A percentile compares a stretch with the other conserved stretches of the same genome.
Conservation (phyloP, 208 protist species). For the Trichomonas tenax region DNA sequence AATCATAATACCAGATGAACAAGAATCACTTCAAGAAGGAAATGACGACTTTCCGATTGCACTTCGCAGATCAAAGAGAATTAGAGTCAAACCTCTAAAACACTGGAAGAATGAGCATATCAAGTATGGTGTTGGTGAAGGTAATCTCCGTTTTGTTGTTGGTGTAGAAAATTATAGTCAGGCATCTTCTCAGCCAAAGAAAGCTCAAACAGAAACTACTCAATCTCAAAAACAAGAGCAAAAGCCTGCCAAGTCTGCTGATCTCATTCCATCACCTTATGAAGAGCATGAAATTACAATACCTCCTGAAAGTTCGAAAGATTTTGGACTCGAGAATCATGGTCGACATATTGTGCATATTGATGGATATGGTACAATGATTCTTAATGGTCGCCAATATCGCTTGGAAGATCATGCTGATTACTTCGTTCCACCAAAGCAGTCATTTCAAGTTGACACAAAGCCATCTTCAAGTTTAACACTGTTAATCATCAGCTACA, state of each 20-base stretch:
- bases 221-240: background rate
- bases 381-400: background rate
- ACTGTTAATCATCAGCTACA: background rate
- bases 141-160: background rate
- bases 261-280: background rate
- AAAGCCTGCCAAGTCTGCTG: background rate
- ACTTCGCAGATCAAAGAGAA: background rate
- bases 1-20: background rate
- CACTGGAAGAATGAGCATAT: background rate
- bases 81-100: background rate
- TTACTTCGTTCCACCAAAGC: background rate
- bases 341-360: background rate
- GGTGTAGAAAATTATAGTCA: background rate
- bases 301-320: background rate
- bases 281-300: background rate
- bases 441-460: background rate
- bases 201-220: background rate
- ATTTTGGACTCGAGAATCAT: background rate
- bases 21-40: background rate
- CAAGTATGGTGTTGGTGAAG: background rate
- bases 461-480: background rate
- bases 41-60: background rate
- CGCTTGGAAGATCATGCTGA: background rate
- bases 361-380: background rate
- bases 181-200: no score